phyloP scores from a whole-genome alignment of 78 protist genomes.

The Chrysochromulina parva region DNA sequence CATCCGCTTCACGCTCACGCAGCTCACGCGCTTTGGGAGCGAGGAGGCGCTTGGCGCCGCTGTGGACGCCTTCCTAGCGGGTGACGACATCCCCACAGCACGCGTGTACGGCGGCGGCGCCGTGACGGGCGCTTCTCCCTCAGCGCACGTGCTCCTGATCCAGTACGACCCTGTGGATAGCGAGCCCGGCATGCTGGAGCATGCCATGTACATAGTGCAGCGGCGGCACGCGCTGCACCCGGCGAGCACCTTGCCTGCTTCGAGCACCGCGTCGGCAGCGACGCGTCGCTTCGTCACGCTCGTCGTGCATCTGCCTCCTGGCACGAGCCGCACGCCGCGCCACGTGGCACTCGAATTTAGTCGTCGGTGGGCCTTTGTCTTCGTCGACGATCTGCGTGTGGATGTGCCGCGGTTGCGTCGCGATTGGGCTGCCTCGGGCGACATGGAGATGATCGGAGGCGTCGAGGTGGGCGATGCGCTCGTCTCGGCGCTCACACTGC shows the following conservation, averaged over 20 bases:
- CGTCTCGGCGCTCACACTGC: background rate
- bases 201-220: background rate
- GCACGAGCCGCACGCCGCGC: background rate
- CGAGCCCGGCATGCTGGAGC: background rate
- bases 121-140: no score
- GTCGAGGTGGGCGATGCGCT: background rate
- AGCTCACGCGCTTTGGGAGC: background rate
- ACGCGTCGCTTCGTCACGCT: background rate
- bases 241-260: no score
- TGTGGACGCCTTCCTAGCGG: background rate
- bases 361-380: background rate
- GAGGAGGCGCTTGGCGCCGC: background rate
- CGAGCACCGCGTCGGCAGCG: background rate
- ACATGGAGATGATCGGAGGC: no score
- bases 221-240: background rate
- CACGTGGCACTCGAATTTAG: background rate
- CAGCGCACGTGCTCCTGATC: background rate
- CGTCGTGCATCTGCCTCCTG: constrained; percentile 2
- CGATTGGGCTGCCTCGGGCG: no score
- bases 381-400: background rate
- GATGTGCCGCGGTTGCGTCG: background rate
- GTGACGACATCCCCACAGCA: no score
- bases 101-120: no score
- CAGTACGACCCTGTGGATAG: background rate
- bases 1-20: background rate